These are phyloP conservation scores for Breviolum minutum DNA, from an alignment of 73 alveolate species.

Conservation along the genomic window DNA sequence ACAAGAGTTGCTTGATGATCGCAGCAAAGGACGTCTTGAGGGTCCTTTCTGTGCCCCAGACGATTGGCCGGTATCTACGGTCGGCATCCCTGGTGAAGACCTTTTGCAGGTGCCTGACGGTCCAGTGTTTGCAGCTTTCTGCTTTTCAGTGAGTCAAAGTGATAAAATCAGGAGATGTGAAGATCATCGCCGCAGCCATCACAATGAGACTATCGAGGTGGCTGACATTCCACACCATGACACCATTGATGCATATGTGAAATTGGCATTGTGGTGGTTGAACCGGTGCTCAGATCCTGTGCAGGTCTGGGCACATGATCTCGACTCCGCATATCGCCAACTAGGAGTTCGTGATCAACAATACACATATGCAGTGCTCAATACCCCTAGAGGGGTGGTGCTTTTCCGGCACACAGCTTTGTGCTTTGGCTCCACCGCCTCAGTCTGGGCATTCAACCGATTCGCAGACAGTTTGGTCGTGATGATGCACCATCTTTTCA, in stretches of 20 bases:
- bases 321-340: constrained; percentile 31
- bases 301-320: constrained; percentile 30
- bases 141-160: neutral
- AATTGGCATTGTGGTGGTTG: neutral
- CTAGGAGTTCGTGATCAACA: neutral
- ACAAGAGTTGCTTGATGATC: neutral
- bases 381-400: neutral
- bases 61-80: neutral
- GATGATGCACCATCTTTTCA: neutral
- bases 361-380: neutral
- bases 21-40: neutral
- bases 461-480: neutral
- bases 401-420: neutral
- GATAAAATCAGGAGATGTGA: constrained; percentile 45
- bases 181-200: neutral
- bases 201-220: neutral
- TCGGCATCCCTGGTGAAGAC: neutral
- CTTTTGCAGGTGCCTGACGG: neutral
- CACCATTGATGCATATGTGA: neutral
- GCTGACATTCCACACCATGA: neutral
- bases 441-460: too few relatives aligned
- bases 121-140: neutral
- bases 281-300: neutral
- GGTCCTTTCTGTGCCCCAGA: neutral
- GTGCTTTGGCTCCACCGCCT: neutral